Base-by-base conservation (phyloP, 2,329 filamentous ascomycete species). In the Aaosphaeria arxii region DNA sequence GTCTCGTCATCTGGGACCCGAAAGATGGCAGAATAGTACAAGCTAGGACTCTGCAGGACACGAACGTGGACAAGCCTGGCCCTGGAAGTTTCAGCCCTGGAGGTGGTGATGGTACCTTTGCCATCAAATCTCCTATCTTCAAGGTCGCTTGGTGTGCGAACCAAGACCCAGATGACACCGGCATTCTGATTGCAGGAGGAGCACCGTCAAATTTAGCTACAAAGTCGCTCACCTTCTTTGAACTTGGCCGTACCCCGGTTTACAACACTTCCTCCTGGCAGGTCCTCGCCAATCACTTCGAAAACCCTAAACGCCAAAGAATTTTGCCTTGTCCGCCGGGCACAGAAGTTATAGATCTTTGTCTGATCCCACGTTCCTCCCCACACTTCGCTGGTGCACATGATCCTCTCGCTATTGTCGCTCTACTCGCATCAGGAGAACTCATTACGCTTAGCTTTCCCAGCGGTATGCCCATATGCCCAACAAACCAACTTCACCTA, bases 221-320 rank as follows among this genome's bases (percentile, higher is more conserved):
- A 5, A 91, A 88, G 68, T 89, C 89, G 5, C 71, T 99, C 52
- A 95, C 88, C 1, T 92, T 97, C 55, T 78, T 97, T 48, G 94
- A 99, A 57, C 77, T 99, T 48, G 94, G 94, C 2, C 74, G 85
- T 42, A 96, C 92, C 5, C 94, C 94, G 1, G 85, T 89, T 43
- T 97, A 96, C 71, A 85, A 89, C 33, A 97, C 94, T 4, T 92
- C 91, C 7, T 85, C 89, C 4, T 97, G 91, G 90, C 89, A 95
- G 63, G 71, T 87, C 0, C 79, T 99, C 1, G 78, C 85, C 0
- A 82, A 85, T 39, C 89, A 96, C 69, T 88, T 95, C 59, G 82
- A 86, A 52, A 85, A 83, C n/a, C 81, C 82, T 5, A 95, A 89
- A 64, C 78, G 82, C 13, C 83, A 87, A 50, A 79, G 83, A 41